phyloP scores from a whole-genome alignment of 805 yeast genomes.

The Millerozyma acaciae region DNA sequence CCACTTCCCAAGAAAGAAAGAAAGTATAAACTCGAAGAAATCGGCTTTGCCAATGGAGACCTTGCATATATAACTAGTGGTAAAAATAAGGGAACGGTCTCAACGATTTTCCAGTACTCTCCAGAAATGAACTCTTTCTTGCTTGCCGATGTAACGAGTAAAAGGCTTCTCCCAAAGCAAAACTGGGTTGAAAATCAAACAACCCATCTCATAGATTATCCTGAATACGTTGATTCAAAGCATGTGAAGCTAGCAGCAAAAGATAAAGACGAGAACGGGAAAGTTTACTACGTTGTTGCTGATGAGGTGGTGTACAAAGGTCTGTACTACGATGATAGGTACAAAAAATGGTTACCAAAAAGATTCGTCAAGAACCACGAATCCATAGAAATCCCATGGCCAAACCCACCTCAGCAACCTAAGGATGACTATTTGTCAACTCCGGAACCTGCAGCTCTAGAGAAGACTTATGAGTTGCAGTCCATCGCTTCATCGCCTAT shows the following conservation, averaged over 20 bases:
- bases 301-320: slow-evolving; percentile 68
- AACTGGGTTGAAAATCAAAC: slow-evolving; percentile 71
- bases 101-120: slow-evolving; percentile 59
- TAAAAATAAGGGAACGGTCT: slow-evolving; percentile 66
- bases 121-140: slow-evolving; percentile 59
- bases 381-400: slow-evolving; percentile 83
- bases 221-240: slow-evolving; percentile 54
- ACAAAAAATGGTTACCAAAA: slow-evolving; percentile 69
- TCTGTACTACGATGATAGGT: slow-evolving; percentile 67
- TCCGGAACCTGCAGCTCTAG: slow-evolving; percentile 51
- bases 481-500: slow-evolving; percentile 63
- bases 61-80: slow-evolving; percentile 72
- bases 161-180: slow-evolving; percentile 63
- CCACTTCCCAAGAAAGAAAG: slow-evolving; percentile 23
- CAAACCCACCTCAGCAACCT: slow-evolving; percentile 53
- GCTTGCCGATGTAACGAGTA: slow-evolving; percentile 66
- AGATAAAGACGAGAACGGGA: slow-evolving; percentile 62
- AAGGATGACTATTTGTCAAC: slow-evolving; percentile 63
- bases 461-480: slow-evolving; percentile 71
- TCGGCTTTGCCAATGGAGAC: slow-evolving; percentile 72
- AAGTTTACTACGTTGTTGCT: slow-evolving; percentile 69
- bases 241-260: slow-evolving; percentile 77
- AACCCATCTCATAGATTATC: slow-evolving; percentile 68
- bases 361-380: slow-evolving; percentile 72
- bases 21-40: slow-evolving; percentile 46